Evolutionary conservation across 768 basidiomycete genomes (phyloP), one percentile per base, ranked within the genome.

Genomic region (Termitomyces sp.): DNA sequence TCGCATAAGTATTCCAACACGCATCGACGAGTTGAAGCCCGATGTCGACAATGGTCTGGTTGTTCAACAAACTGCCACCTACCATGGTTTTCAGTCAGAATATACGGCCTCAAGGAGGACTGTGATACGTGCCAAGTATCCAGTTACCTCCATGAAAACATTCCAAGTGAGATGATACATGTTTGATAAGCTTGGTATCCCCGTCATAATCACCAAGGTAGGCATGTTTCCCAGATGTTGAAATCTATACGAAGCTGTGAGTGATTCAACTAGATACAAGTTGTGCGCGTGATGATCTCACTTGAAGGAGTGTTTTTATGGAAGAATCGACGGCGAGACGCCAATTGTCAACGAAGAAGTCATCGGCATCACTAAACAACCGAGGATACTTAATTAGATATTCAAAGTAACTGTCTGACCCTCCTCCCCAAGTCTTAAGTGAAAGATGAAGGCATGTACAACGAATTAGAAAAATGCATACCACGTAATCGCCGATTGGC

Each of bases 141-240:
- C 87, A 90, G 66, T 90, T 92, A 6, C 89, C 89, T 10, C 85
- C 88, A 59, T 80, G 66, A 77, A 86, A 92, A 66, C 90, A 92
- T 2, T 80, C 87, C 62, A 92, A 63, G 66, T 92, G 89, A 1
- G 89, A 90, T 3, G 86, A 80, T 36, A 88, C 76, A 62, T 87
- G 82, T 34, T 79, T 76, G 58, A 87, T 81, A 0, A 59, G 61
- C 28, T 71, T 64, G 4, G 47, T 28, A 46, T 34, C 34, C 45
- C 48, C 22, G 56, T 88, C 81, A 47, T 76, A 83, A 64, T 90
- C 88, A 0, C 87, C 87, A 0, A 90, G 75, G 68, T 88, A 90
- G 1, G 76, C 57, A 65, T 79, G 79, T 62, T 82, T 69, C 8
- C 82, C 87, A 16, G 87, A 81, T 10, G 83, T 87, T 5, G 89